Conservation (phyloP, 2,329 filamentous ascomycete genomes). For the Claviceps sp. region DNA sequence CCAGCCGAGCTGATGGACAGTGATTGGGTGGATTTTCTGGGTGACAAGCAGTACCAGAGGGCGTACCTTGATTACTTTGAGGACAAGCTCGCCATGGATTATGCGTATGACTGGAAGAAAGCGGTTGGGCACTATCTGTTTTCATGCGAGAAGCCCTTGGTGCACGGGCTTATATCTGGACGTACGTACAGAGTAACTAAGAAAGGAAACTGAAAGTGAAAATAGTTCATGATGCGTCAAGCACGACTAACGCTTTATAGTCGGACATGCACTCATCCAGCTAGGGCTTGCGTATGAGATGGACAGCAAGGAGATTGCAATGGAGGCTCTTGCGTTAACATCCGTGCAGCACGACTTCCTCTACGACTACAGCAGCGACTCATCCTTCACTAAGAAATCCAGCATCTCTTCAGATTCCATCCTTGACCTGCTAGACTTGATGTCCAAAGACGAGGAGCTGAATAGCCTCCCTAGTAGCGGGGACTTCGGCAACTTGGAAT, state of each 20-base stretch:
- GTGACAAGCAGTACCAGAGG: constrained; percentile 68
- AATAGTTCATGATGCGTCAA: too few species aligned
- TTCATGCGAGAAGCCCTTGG: constrained; percentile 57
- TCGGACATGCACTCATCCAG: constrained; percentile 87
- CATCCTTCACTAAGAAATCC: constrained; percentile 53
- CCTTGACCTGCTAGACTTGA: constrained; percentile 55
- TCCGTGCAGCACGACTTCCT: constrained; percentile 44
- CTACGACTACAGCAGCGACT: constrained; percentile 58
- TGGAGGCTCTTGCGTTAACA: constrained; percentile 70
- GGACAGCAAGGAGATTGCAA: constrained; percentile 69
- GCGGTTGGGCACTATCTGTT: constrained; percentile 69
- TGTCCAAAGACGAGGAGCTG: constrained; percentile 57
- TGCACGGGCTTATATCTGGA: constrained; percentile 67
- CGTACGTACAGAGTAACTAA: constrained; percentile 37
- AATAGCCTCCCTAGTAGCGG: constrained; percentile 48
- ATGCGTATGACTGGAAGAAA: constrained; percentile 72
- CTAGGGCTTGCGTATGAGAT: constrained; percentile 90
- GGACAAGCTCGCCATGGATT: constrained; percentile 62
- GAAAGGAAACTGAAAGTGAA: neutral
- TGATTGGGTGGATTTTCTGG: constrained; percentile 80
- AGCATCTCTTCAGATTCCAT: constrained; percentile 48
- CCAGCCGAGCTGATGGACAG: constrained; percentile 69
- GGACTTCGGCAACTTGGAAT: constrained; percentile 49
- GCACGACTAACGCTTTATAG: constrained; percentile 28
- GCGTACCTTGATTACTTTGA: constrained; percentile 94